A percentile compares a stretch with the other conserved stretches of the same genome.
Conservation (phyloP, 2,329 filamentous ascomycete species). For the Chaetomiaceae sp. region DNA sequence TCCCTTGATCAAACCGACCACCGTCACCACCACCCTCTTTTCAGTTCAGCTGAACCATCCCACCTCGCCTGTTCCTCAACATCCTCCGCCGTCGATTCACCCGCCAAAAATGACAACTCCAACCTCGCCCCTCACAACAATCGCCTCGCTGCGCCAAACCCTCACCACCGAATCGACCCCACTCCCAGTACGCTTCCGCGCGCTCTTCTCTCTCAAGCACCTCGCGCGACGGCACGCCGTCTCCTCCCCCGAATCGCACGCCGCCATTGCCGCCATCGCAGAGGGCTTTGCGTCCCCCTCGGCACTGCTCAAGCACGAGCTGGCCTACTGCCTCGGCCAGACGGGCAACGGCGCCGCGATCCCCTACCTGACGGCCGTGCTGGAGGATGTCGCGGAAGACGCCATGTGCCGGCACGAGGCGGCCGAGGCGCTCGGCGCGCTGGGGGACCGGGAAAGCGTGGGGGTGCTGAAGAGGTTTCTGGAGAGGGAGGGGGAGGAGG, state of each 20-base stretch:
- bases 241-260: constrained; percentile 46
- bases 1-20: background rate
- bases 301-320: constrained; percentile 88
- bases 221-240: constrained; percentile 58
- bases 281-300: constrained; percentile 80
- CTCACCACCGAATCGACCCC: constrained; percentile 75
- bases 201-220: constrained; percentile 96
- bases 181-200: constrained; percentile 85
- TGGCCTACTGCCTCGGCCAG: constrained; percentile 95
- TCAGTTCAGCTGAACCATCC: too few species aligned
- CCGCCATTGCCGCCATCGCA: constrained; percentile 73
- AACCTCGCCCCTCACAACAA: constrained; percentile 34
- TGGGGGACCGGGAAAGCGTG: constrained; percentile 70
- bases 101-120: constrained; percentile 14
- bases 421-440: constrained; percentile 84
- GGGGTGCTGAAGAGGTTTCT: constrained; percentile 66
- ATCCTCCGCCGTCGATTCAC: too few species aligned
- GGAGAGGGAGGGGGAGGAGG: constrained; percentile 68
- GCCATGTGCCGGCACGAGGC: constrained; percentile 95
- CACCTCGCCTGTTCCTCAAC: too few species aligned
- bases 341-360: constrained; percentile 71
- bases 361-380: constrained; percentile 63
- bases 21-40: background rate
- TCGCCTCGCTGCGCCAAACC: constrained; percentile 62
- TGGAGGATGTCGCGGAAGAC: constrained; percentile 77